Evolutionary conservation across 495 filamentous ascomycete genomes (phyloP).

Genomic region (Penicillium manginii): DNA sequence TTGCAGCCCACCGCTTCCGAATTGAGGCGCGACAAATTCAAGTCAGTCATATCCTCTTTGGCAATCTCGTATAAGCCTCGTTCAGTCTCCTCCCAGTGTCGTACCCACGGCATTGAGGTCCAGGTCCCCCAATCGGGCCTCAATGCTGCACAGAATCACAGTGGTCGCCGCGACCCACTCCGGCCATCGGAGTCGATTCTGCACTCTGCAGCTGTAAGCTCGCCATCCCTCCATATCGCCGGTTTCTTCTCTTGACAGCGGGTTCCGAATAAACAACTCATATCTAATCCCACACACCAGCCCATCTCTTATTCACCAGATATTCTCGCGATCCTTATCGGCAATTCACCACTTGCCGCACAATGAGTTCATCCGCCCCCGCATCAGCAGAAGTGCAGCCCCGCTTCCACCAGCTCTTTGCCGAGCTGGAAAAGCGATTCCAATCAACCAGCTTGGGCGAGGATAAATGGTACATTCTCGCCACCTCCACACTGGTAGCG

Average conservation of each 20-base stretch:
- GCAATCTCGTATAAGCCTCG: not conserved
- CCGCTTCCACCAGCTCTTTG: constrained; percentile 48
- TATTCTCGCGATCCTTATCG: constrained; percentile 4
- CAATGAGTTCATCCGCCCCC: constrained; percentile 22
- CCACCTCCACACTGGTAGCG: constrained; percentile 47
- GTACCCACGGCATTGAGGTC: constrained; percentile 4
- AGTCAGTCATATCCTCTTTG: not conserved
- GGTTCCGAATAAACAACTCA: not conserved
- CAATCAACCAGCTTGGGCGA: constrained; percentile 47
- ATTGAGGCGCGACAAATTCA: not conserved
- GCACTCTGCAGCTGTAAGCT: constrained; percentile 6
- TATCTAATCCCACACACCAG: not conserved
- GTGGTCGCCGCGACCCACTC: constrained; percentile 20
- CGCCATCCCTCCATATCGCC: not conserved
- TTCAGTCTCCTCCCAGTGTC: not conserved
- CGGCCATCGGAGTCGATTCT: constrained; percentile 18
- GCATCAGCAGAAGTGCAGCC: constrained; percentile 29
- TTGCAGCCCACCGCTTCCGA: not conserved
- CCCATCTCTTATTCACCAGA: not conserved
- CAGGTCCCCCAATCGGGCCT: not conserved
- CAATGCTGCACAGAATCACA: constrained; percentile 9
- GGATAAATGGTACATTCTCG: constrained; percentile 63
- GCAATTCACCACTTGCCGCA: not conserved
- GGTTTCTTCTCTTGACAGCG: not conserved
- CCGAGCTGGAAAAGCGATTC: constrained; percentile 55